Evolutionary conservation across 805 yeast species (phyloP).

Genomic region (Jamesozyma piceae): DNA sequence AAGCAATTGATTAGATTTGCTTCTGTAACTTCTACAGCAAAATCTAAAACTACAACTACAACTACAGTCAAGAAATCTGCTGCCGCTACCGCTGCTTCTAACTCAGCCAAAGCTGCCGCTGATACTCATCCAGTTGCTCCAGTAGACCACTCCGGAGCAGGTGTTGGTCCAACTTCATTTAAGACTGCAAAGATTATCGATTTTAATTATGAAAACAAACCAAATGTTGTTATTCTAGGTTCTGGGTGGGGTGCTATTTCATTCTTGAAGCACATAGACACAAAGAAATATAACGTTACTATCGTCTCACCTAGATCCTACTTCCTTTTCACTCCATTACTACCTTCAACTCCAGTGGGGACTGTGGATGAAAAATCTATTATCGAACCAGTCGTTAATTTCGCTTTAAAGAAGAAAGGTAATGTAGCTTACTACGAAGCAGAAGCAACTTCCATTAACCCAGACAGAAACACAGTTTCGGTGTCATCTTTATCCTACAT

Average conservation of each 20-base stretch:
- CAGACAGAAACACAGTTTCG: slow-evolving; percentile 57
- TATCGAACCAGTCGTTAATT: slow-evolving; percentile 85
- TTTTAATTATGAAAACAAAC: slow-evolving; percentile 27
- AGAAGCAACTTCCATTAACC: slow-evolving; percentile 78
- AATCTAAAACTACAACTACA: background rate
- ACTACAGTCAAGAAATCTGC: background rate
- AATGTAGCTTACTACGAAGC: slow-evolving; percentile 83
- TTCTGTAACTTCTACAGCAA: slow-evolving; percentile 3
- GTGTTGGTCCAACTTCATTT: slow-evolving; percentile 33
- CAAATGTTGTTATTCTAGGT: slow-evolving; percentile 56
- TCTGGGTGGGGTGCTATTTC: slow-evolving; percentile 96
- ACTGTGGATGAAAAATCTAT: slow-evolving; percentile 84
- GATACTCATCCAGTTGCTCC: background rate
- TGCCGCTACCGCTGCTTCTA: slow-evolving; percentile 4
- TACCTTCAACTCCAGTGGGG: slow-evolving; percentile 92
- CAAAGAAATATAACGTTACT: slow-evolving; percentile 79
- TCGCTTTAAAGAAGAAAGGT: slow-evolving; percentile 70
- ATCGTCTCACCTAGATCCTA: slow-evolving; percentile 88
- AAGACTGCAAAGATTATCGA: slow-evolving; percentile 33
- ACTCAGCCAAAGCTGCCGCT: slow-evolving; percentile 3
- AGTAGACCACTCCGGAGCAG: background rate
- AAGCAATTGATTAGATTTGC: slow-evolving; percentile 15
- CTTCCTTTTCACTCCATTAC: slow-evolving; percentile 84
- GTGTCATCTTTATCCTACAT: slow-evolving; percentile 39
- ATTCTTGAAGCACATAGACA: slow-evolving; percentile 72